Conservation (phyloP, 768 basidiomycete species). For the Collybia sp. region DNA sequence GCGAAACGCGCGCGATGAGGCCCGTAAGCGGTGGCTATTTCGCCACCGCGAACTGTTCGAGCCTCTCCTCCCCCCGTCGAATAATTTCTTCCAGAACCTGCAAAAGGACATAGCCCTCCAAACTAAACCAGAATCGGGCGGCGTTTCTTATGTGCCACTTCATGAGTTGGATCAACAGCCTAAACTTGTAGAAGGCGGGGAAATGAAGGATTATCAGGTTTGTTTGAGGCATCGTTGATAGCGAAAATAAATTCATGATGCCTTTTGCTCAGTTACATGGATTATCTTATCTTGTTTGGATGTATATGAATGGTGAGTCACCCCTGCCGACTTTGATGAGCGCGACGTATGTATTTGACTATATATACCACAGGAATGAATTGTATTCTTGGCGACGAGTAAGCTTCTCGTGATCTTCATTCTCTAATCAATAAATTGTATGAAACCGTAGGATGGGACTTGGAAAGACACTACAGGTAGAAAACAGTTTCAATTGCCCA, state of each 20-base stretch:
- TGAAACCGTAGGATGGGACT: constrained; percentile 47
- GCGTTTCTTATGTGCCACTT: constrained; percentile 25
- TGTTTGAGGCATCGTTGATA: constrained; percentile 4
- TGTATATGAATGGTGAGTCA: constrained; percentile 60
- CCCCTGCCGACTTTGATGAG: background rate
- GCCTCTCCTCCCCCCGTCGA: constrained; percentile 39
- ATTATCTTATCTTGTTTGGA: constrained; percentile 57
- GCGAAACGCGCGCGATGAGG: constrained; percentile 32
- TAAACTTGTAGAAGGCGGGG: constrained; percentile 43
- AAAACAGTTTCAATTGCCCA: background rate
- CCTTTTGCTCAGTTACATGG: constrained; percentile 42
- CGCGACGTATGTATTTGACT: background rate
- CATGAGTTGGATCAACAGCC: constrained; percentile 44
- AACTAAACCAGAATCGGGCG: background rate
- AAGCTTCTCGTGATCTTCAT: constrained; percentile 13
- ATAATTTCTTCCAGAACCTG: constrained; percentile 31
- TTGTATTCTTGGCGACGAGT: constrained; percentile 71
- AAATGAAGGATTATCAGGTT: constrained; percentile 73
- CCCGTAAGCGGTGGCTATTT: constrained; percentile 41
- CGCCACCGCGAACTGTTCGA: constrained; percentile 38
- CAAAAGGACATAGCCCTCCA: constrained; percentile 18
- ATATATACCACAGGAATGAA: constrained; percentile 45
- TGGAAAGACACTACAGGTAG: constrained; percentile 59
- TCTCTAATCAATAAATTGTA: background rate
- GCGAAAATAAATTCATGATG: background rate